Conservation (phyloP, 495 filamentous ascomycete genomes). For the Filosporella fistucella region DNA sequence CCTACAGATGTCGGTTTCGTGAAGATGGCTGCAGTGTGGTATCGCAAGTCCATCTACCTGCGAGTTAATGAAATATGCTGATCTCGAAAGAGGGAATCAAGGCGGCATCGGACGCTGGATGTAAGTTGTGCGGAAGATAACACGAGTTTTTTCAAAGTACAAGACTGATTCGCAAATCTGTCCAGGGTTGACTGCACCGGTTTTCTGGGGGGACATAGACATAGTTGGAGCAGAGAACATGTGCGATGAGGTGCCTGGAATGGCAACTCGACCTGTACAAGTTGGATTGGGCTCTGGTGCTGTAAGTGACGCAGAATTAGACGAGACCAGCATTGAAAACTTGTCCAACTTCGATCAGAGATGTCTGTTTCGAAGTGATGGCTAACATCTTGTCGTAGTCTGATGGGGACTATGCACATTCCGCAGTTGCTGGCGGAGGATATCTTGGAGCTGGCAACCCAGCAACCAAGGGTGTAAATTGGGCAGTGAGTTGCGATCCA, state of each 20-base stretch:
- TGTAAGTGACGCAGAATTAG: too few relatives aligned
- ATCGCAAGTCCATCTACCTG: background rate
- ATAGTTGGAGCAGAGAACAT: background rate
- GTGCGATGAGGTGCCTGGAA: background rate
- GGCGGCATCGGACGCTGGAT: too few relatives aligned
- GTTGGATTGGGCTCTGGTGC: background rate
- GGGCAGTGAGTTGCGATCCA: background rate
- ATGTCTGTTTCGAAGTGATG: too few relatives aligned
- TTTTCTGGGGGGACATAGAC: background rate
- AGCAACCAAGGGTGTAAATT: background rate
- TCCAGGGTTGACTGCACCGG: background rate
- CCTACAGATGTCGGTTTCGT: background rate
- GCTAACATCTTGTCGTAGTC: background rate
- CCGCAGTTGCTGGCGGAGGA: background rate
- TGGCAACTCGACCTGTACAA: background rate
- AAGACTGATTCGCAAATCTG: too few relatives aligned
- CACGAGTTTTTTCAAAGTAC: too few relatives aligned
- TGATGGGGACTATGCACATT: background rate
- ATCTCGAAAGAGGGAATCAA: too few relatives aligned
- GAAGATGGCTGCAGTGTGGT: constrained; percentile 2
- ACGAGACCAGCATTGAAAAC: too few relatives aligned
- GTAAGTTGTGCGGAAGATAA: too few relatives aligned
- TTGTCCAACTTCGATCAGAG: too few relatives aligned
- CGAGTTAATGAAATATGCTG: background rate
- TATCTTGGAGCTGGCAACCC: background rate